phyloP scores from a whole-genome alignment of 139 green algal species.

The Trebouxia sp. region DNA sequence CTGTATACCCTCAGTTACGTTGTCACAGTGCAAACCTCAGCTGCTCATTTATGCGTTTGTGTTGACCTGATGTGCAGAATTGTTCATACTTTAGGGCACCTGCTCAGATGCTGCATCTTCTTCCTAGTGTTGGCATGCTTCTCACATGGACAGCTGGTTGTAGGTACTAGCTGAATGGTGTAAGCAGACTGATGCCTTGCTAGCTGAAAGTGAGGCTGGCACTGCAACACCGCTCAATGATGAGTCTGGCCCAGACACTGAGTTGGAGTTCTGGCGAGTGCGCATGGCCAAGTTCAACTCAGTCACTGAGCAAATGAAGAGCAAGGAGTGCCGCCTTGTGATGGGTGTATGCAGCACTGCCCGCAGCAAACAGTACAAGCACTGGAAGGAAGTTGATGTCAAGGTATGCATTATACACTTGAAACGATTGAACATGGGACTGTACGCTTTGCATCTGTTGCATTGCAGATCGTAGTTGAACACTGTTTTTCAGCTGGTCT shows the following conservation, averaged over 20 bases:
- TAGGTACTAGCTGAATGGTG: slow-evolving; percentile 47
- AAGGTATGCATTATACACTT: slow-evolving; percentile 47
- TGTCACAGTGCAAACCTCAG: too few relatives aligned
- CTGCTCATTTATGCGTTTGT: too few relatives aligned
- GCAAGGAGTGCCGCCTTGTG: slow-evolving; percentile 71
- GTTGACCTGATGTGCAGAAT: too few relatives aligned
- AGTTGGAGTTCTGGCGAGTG: slow-evolving; percentile 87
- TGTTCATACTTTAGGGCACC: too few relatives aligned
- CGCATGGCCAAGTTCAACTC: slow-evolving; percentile 82
- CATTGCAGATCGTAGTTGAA: neutral
- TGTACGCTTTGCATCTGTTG: neutral
- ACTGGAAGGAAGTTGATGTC: slow-evolving; percentile 85
- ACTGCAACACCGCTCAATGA: neutral
- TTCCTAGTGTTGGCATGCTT: too few relatives aligned
- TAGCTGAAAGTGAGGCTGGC: slow-evolving; percentile 27
- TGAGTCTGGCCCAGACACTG: slow-evolving; percentile 68
- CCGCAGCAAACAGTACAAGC: slow-evolving; percentile 43
- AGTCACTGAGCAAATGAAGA: slow-evolving; percentile 86
- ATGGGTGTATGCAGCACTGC: slow-evolving; percentile 66
- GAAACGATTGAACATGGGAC: slow-evolving; percentile 20
- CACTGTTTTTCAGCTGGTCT: neutral
- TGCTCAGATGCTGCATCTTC: neutral
- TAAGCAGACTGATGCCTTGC: slow-evolving; percentile 43
- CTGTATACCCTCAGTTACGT: too few relatives aligned
- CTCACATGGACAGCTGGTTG: slow-evolving; percentile 25